phyloP scores from a whole-genome alignment of 768 basidiomycete species.

The Pulveroboletus ravenelii region DNA sequence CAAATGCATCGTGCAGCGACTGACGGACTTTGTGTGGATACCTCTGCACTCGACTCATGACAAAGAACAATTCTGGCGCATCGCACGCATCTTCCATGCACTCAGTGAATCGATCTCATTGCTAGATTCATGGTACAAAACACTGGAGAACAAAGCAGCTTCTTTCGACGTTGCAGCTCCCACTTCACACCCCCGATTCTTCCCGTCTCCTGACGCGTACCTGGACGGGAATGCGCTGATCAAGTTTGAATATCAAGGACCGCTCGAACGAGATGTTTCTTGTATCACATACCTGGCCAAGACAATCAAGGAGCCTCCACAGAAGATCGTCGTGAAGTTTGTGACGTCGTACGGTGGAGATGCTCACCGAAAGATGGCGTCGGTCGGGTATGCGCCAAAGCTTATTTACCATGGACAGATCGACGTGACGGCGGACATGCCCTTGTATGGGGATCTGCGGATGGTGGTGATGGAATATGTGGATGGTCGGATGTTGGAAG shows the following conservation, averaged over 20 bases:
- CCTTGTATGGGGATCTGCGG: slow-evolving; percentile 12
- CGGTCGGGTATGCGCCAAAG: slow-evolving; percentile 23
- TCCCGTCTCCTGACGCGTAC: no score
- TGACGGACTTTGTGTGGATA: slow-evolving; percentile 32
- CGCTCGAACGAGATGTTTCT: no score
- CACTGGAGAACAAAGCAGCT: no score
- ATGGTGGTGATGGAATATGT: slow-evolving; percentile 40
- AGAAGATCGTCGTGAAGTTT: slow-evolving; percentile 4
- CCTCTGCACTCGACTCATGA: slow-evolving; percentile 14
- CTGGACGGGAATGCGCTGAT: no score
- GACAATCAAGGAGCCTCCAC: no score
- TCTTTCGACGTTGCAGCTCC: no score
- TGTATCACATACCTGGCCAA: no score
- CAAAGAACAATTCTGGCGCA: slow-evolving; percentile 8
- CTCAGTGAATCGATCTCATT: slow-evolving; percentile 12
- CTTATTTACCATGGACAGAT: slow-evolving; percentile 30
- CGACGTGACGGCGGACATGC: neutral
- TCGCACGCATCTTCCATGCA: slow-evolving; percentile 21
- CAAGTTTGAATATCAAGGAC: no score
- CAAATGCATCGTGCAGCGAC: slow-evolving; percentile 28
- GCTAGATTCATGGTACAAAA: slow-evolving; percentile 21
- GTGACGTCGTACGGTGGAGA: slow-evolving; percentile 29
- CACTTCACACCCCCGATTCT: no score
- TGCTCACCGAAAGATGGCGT: slow-evolving; percentile 32
- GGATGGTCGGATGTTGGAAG: slow-evolving; percentile 8